Evolutionary conservation across 179 eudicot genomes (phyloP), one percentile per base, ranked within the genome.

Genomic region (Nepenthes alata): DNA sequence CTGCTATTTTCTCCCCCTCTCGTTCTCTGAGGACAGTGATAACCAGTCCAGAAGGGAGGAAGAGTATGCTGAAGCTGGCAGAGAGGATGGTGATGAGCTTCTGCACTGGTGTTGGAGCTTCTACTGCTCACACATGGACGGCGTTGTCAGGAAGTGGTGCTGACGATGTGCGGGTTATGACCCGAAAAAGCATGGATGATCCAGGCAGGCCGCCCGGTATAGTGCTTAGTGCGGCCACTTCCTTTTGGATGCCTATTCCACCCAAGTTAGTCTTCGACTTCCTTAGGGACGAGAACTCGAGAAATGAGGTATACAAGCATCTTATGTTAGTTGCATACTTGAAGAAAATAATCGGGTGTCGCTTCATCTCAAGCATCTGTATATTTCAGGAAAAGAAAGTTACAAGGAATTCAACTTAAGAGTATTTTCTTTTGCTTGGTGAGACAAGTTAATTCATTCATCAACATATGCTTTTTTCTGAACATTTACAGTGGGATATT

Each of bases 201-300:
- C 85, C 88, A 1, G 88, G 88, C 36, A 75, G 83, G 60, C 87
- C 87, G 0, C 84, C 87, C 0, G 87, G 87, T 37, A 73, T 78
- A 35, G 87, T 83, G 0, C 82, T 83, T 37, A 83, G 87, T 16
- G 87, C 87, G 34, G 84, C 84, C 2, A 83, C 84, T 51, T 83
- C 87, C 2, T 75, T 80, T 60, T 83, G 87, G 87, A 69, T 80
- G 60, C 84, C 82, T 0, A 77, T 83, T 7, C 66, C 84, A 13
- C 87, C 84, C 47, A 80, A 83, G 59, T 69, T 80, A 35, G 78
- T 83, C 62, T 83, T 83, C 25, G 80, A 80, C 67, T 83, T 83
- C 67, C 80, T 83, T 11, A 78, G 82, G 1, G 80, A 83, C 62
- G 88, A 80, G 58, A 72, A 76, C 53, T 72, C 80, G 3, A 76